Evolutionary conservation across 768 basidiomycete species (phyloP), one percentile per base, ranked within the genome.

Genomic region (Lepiota venenata): DNA sequence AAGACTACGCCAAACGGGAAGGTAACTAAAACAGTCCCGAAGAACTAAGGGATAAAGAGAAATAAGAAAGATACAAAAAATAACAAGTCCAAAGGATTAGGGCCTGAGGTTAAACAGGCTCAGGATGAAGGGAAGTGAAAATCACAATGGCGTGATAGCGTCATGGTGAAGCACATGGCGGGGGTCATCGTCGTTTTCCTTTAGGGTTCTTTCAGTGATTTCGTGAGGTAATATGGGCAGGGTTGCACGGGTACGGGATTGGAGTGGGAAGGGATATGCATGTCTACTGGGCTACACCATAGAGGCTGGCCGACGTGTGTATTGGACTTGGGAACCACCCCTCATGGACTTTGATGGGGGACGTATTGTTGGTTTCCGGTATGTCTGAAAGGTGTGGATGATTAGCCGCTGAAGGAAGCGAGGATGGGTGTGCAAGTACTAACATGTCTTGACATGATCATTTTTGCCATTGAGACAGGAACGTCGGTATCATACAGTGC

Each of bases 381-480:
- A 55, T 15, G 53, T 55, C 53, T 55, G 39, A n/a, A 43, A 32
- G 46, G n/a, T n/a, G 41, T n/a, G 45, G 16, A 51, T 1, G n/a
- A 35, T 35, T 9, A 18, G 47, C 39, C 10, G 6, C 9, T 40
- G 20, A 20, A 44, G 42, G 47, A 53, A 29, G 8, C 15, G 27
- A 25, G 32, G n/a, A 51, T 25, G 49, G 32, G 27, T 38, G 50
- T 37, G 48, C 20, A 20, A 25, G 25, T 10, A 60, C 67, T 47
- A 55, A 68, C 67, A 62, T 72, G 71, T 57, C 69, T 60, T 32
- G 69, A 70, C 71, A 72, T 72, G 61, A 72, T 72, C 61, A 72
- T 69, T 52, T 72, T 72, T 10, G 71, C 71, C 71, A 72, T 72
- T 1, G 69, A 70, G 8, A 66, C 68, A 16, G 71, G 71, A 12